phyloP scores from a whole-genome alignment of 768 basidiomycete species.

The Boletellus ananas region DNA sequence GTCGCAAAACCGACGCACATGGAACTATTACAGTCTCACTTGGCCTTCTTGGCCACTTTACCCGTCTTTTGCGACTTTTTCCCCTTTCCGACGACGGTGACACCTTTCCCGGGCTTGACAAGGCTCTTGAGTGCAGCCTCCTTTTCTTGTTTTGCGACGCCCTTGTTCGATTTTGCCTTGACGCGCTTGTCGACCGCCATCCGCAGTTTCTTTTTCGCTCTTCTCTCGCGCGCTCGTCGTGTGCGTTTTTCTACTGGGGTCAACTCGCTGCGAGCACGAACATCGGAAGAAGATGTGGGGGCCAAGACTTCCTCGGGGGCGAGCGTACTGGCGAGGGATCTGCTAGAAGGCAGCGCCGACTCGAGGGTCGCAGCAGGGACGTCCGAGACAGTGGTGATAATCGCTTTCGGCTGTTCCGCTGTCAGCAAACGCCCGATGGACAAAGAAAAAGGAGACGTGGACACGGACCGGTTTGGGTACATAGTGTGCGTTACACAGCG shows the following conservation, averaged over 20 bases:
- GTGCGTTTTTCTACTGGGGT: conserved; percentile 81
- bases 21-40: conserved; percentile 6
- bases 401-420: conserved; percentile 70
- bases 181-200: conserved; percentile 62
- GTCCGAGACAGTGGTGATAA: conserved; percentile 81
- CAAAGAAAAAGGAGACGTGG: too few relatives aligned
- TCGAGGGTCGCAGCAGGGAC: conserved; percentile 79
- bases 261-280: conserved; percentile 72
- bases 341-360: conserved; percentile 83
- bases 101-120: conserved; percentile 80
- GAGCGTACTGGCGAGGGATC: conserved; percentile 72
- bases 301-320: conserved; percentile 92
- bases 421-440: not conserved
- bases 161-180: conserved; percentile 37
- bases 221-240: conserved; percentile 63
- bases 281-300: conserved; percentile 45
- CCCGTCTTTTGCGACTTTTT: conserved; percentile 31
- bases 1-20: not conserved
- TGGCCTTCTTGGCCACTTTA: conserved; percentile 19
- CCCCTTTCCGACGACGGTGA: conserved; percentile 82
- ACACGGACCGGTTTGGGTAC: conserved; percentile 83
- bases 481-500: conserved; percentile 92
- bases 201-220: conserved; percentile 64
- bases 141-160: conserved; percentile 71
- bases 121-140: conserved; percentile 76